A percentile compares a stretch with the other conserved stretches of the same genome.
Evolutionary conservation across 805 yeast species (phyloP).

Genomic region (Schizosaccharomyces osmophilus): DNA sequence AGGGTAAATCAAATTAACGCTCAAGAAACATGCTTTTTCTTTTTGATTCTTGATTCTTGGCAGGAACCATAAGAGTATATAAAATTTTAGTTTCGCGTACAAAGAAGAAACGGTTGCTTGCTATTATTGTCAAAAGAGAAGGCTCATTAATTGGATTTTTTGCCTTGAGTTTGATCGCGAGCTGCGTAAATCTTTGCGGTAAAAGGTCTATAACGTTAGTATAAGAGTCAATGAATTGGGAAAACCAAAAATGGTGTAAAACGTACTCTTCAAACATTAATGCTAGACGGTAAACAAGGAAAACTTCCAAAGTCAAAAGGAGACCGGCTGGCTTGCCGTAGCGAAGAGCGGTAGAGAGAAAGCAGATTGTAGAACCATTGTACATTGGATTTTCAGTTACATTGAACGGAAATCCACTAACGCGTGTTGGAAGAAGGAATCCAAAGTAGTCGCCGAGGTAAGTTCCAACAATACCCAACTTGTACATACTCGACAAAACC

Average conservation of each 20-base stretch:
- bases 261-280: constrained; percentile 51
- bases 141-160: neutral
- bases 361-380: constrained; percentile 70
- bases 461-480: constrained; percentile 85
- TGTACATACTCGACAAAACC: constrained; percentile 70
- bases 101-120: no score
- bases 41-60: no score
- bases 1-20: no score
- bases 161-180: constrained; percentile 22
- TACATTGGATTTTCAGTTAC: constrained; percentile 89
- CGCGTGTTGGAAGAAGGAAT: constrained; percentile 71
- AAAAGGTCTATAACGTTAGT: constrained; percentile 32
- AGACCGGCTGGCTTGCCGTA: constrained; percentile 74
- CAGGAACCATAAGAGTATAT: no score
- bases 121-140: neutral
- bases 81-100: no score
- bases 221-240: neutral
- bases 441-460: constrained; percentile 97
- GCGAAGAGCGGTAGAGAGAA: constrained; percentile 74
- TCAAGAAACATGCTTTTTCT: no score
- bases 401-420: constrained; percentile 81
- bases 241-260: neutral
- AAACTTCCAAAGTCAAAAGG: constrained; percentile 44
- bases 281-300: constrained; percentile 62
- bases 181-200: constrained; percentile 76